A percentile compares a stretch with the other conserved stretches of the same genome.
Evolutionary conservation across 2,329 filamentous ascomycete species (phyloP).

Genomic region (Erysiphe pulchra): DNA sequence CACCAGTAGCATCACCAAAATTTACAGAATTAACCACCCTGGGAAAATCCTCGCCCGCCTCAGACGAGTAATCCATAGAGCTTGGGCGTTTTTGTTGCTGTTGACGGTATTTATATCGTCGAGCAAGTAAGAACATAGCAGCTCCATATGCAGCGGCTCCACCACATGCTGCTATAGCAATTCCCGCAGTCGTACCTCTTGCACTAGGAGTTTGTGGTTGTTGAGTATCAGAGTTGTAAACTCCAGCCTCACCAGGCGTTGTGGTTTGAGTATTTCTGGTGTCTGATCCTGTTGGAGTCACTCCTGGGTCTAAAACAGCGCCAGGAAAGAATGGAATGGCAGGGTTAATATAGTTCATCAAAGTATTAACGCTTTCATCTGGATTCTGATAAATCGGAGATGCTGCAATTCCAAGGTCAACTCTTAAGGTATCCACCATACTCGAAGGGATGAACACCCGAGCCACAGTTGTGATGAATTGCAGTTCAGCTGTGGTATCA

Average conservation of each 20-base stretch:
- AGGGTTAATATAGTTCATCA: slow-evolving; percentile 65
- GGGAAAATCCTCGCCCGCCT: slow-evolving; percentile 26
- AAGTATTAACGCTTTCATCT: slow-evolving; percentile 35
- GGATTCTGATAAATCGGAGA: slow-evolving; percentile 52
- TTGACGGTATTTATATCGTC: slow-evolving; percentile 41
- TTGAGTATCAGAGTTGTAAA: slow-evolving; percentile 15
- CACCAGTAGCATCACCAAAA: slow-evolving; percentile 22
- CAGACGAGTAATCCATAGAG: slow-evolving; percentile 14
- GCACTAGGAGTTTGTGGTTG: slow-evolving; percentile 24
- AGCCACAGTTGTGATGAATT: slow-evolving; percentile 62
- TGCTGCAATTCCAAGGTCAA: slow-evolving; percentile 44
- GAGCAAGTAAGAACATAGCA: slow-evolving; percentile 51
- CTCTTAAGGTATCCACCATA: slow-evolving; percentile 38
- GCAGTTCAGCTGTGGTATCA: slow-evolving; percentile 40
- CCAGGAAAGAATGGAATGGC: slow-evolving; percentile 30
- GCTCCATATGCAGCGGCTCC: slow-evolving; percentile 48
- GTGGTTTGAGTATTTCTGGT: slow-evolving; percentile 13
- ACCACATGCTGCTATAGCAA: slow-evolving; percentile 35
- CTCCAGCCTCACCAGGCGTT: slow-evolving; percentile 16
- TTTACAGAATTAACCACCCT: slow-evolving; percentile 19
- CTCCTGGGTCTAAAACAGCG: slow-evolving; percentile 14
- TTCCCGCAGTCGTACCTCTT: slow-evolving; percentile 37
- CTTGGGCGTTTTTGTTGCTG: slow-evolving; percentile 16
- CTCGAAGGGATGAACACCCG: slow-evolving; percentile 50
- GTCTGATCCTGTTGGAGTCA: slow-evolving; percentile 15